Evolutionary conservation across 352 stramenopile genomes (phyloP).

Genomic region (Pythium myriotylum): DNA sequence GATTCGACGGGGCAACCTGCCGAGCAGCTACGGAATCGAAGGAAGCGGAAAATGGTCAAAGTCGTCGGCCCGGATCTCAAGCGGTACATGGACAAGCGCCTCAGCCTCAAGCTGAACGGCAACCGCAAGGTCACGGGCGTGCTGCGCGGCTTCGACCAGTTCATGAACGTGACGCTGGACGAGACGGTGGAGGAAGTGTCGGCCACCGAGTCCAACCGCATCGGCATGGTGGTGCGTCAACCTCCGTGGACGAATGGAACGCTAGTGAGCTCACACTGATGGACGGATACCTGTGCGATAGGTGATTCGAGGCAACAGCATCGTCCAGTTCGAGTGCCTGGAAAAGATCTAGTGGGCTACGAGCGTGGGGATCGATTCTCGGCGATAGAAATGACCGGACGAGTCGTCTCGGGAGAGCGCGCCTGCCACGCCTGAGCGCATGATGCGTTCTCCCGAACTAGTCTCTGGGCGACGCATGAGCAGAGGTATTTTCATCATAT

Average conservation of each 20-base stretch:
- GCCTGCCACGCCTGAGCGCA: not conserved
- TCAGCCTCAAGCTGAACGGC: constrained; percentile 94
- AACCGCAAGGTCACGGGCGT: constrained; percentile 94
- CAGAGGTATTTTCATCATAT: constrained; percentile 27
- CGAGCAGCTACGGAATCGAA: constrained; percentile 13
- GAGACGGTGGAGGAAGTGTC: constrained; percentile 91
- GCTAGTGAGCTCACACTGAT: no score
- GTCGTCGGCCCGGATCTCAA: constrained; percentile 84
- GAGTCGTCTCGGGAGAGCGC: not conserved
- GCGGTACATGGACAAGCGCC: constrained; percentile 95
- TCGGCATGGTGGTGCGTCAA: constrained; percentile 92
- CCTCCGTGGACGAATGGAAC: no score
- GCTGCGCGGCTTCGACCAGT: constrained; percentile 96
- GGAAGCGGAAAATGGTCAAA: constrained; percentile 65
- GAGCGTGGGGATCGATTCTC: not conserved
- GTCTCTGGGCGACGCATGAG: not conserved
- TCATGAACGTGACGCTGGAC: constrained; percentile 97
- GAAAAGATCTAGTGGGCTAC: constrained; percentile 52
- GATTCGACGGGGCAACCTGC: constrained; percentile 8
- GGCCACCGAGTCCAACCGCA: constrained; percentile 82
- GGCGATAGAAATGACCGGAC: not conserved
- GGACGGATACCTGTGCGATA: no score
- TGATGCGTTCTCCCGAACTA: not conserved
- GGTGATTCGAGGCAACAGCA: constrained; percentile 90
- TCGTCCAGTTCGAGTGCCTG: constrained; percentile 90